Base-by-base conservation (phyloP, 2,329 filamentous ascomycete genomes). In the Xylaria sp. region DNA sequence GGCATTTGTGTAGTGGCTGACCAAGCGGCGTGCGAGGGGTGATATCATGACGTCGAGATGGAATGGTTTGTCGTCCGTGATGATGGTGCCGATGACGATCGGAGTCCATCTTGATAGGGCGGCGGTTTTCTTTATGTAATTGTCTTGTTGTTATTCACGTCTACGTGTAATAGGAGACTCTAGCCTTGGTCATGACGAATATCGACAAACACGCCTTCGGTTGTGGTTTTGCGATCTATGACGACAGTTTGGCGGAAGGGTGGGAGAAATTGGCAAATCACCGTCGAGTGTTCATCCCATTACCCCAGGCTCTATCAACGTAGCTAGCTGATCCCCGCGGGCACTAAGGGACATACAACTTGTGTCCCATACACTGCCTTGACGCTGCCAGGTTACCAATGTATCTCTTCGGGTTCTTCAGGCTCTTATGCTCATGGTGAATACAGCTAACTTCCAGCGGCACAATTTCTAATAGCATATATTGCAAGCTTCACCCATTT, bases 21-120 rank as follows among this genome's bases (percentile, higher is more conserved):
- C 46, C 13, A 48, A 40, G 54, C 66, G 60, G 31, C 58, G 46
- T 25, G 51, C 17, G 11, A 61, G 35, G 13, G 65, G 66, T 47
- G 67, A 69, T 43, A 64, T 70, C 68, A 71, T 71, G 67, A 67
- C 67, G 67, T 67, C 60, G 58, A 43, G 29, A 29, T 43, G 65
- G 60, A 5, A 8, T 13, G 37, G 7, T 60, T 64, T 60, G n/a
- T n/a, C n/a, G n/a, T n/a, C n/a, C n/a, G 15, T 51, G 3, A 38
- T 51, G 47, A 51, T 59, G 41, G 15, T 38, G n/a, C 10, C 35
- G 6, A 46, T 53, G 40, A 47, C 15, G 48, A 38, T 46, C 31
- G 25, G 19, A 31, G 13, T 21, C 15, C 23, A 52, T 53, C 11
- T n/a, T 52, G 29, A 1, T 10, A 15, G 21, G 29, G 31, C 4